Evolutionary conservation across 441 rosid species (phyloP).

Genomic region (Populus hybrid): DNA sequence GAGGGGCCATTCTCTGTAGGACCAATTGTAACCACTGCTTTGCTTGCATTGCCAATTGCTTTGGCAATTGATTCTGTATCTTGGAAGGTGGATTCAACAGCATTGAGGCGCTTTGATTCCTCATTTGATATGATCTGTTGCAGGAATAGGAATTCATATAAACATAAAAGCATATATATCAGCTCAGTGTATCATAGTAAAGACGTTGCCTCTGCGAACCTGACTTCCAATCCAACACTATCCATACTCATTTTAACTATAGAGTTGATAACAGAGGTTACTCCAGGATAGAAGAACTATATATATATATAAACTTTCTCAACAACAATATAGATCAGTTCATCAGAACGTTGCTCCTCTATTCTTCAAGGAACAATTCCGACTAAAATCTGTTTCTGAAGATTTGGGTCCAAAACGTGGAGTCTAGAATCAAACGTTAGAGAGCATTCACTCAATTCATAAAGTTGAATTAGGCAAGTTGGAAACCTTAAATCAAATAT

Average conservation of each 20-base stretch:
- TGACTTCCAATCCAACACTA: background rate
- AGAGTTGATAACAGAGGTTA: background rate
- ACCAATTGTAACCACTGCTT: constrained; percentile 81
- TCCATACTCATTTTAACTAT: background rate
- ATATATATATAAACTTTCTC: background rate
- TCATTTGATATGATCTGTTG: constrained; percentile 78
- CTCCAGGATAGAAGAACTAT: background rate
- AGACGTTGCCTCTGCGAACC: background rate
- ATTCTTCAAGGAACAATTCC: background rate
- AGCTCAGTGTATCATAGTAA: background rate
- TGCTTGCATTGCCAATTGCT: constrained; percentile 97
- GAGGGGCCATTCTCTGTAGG: constrained; percentile 68
- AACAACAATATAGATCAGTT: background rate
- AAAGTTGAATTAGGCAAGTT: background rate
- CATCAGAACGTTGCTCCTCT: background rate
- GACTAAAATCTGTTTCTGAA: background rate
- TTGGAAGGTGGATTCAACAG: constrained; percentile 70
- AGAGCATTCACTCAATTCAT: background rate
- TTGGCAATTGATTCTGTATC: constrained; percentile 81
- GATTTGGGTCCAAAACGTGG: background rate
- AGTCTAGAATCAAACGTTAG: background rate
- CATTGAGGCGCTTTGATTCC: constrained; percentile 73
- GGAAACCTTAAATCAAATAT: background rate
- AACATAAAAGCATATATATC: background rate
- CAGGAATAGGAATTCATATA: background rate